A percentile compares a stretch with the other conserved stretches of the same genome.
Conservation (phyloP, 306 rosid species). For the Rosa persica region DNA sequence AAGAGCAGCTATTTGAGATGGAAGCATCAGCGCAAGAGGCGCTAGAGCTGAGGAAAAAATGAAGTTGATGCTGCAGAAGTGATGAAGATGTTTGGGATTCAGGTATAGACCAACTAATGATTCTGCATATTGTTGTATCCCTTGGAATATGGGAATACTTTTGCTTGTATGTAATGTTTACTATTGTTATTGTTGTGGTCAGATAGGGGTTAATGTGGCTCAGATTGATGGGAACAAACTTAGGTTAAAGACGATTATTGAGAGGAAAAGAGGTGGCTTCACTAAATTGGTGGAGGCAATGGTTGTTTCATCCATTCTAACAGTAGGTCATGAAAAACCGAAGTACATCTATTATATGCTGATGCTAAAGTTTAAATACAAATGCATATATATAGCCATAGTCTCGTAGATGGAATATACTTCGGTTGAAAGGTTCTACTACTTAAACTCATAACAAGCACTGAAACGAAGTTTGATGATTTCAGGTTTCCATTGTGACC, state of each 20-base stretch:
- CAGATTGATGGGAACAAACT: conserved; percentile 45
- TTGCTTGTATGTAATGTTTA: neutral
- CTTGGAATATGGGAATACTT: neutral
- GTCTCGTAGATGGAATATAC: neutral
- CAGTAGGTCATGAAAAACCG: conserved; percentile 30
- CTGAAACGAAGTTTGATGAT: conserved; percentile 5
- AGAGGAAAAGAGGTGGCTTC: conserved; percentile 52
- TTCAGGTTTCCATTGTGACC: conserved; percentile 46
- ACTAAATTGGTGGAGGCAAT: conserved; percentile 43
- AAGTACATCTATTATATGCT: neutral
- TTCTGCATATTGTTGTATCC: neutral
- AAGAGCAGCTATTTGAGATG: conserved; percentile 40
- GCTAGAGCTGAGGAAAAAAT: conserved; percentile 1
- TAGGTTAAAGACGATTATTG: conserved; percentile 52
- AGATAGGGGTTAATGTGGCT: conserved; percentile 51
- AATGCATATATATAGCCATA: neutral
- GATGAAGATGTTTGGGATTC: conserved; percentile 38
- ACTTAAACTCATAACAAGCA: conserved; percentile 14
- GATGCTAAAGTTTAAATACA: neutral
- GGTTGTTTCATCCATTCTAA: conserved; percentile 38
- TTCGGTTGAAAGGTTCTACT: neutral
- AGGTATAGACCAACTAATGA: conserved; percentile 33
- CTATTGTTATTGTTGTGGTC: neutral
- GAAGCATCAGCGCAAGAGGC: conserved; percentile 37
- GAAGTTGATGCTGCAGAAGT: conserved; percentile 27